These are phyloP conservation scores for Rubroboletus satanas DNA, from an alignment of 768 basidiomycete species.

Conservation along the genomic window DNA sequence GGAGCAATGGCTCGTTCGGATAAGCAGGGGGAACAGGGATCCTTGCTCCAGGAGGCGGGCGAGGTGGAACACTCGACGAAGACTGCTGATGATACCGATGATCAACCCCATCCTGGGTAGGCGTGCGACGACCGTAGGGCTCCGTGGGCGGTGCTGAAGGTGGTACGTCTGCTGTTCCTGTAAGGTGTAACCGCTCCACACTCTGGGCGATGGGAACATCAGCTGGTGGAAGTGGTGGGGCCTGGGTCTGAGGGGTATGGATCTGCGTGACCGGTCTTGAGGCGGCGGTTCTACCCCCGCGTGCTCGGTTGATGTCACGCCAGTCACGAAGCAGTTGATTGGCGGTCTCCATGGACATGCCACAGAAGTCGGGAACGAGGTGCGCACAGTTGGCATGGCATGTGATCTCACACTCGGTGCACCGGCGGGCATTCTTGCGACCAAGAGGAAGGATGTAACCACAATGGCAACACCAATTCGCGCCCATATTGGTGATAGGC, in stretches of 20 bases:
- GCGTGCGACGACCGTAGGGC: constrained; percentile 23
- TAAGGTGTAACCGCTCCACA: constrained; percentile 48
- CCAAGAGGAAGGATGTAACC: constrained; percentile 97
- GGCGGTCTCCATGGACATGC: constrained; percentile 99
- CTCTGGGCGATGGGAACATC: constrained; percentile 32
- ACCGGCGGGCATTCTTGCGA: constrained; percentile 93
- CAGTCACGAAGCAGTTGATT: constrained; percentile 88
- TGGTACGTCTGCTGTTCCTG: constrained; percentile 36
- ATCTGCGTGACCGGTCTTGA: constrained; percentile 37
- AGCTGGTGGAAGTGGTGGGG: constrained; percentile 31
- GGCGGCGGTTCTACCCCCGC: constrained; percentile 42
- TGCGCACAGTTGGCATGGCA: constrained; percentile 98
- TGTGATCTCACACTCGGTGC: constrained; percentile 93
- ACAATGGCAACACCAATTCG: constrained; percentile 99
- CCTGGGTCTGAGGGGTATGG: constrained; percentile 30
- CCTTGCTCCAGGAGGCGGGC: constrained; percentile 39
- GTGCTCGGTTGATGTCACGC: constrained; percentile 81
- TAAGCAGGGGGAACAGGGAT: constrained; percentile 34
- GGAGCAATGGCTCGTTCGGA: constrained; percentile 32
- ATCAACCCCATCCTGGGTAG: constrained; percentile 37
- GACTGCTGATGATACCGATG: constrained; percentile 39
- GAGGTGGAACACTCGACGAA: constrained; percentile 31
- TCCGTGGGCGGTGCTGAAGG: constrained; percentile 18
- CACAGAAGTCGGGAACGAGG: constrained; percentile 98
- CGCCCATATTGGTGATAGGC: constrained; percentile 91